Evolutionary conservation across 768 basidiomycete species (phyloP), one percentile per base, ranked within the genome.

Genomic region (Russula olivacea): DNA sequence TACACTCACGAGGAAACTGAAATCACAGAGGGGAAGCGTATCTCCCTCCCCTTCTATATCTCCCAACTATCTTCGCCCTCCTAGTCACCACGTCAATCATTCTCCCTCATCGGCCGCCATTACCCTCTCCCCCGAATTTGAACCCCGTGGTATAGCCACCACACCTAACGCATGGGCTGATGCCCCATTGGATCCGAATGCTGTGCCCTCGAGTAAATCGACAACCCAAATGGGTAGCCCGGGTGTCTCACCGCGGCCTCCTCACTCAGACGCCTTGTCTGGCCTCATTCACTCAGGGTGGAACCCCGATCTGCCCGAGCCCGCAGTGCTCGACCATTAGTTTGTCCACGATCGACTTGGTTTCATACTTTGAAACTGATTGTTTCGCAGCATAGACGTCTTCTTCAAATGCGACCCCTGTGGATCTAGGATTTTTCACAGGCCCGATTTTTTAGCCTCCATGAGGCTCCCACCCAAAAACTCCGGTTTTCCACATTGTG

Each of bases 371-470:
- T 62, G 61, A 38, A 53, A 19, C 58, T 15, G 55, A 62, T 23
- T 28, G 15, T 51, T 54, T 64, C 15, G 40, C 68, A 93, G 91
- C 65, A 83, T 96, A 70, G 90, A 93, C 40, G 78, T 89, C 12
- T 97, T 93, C 75, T 97, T 96, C 74, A 83, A 84, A 71, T 87
- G 86, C 69, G 92, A 94, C 72, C 92, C 93, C 48, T 92, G 91
- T 69, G 85, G 89, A 51, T 87, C 92, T 28, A 83, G 90, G 51
- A 85, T 95, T 55, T 77, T 97, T 40, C 92, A 96, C 71, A 83
- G 84, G 11, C 83, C 87, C 14, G 86, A 88, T 10, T 91, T 97
- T 72, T 74, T 93, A 28, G 80, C 88, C 17, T 87, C 90, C 4
- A 81, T 96, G 81, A 83, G 82, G 67, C 76, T 93, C 50, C 84